Evolutionary conservation across 805 yeast genomes (phyloP), one percentile per base, ranked within the genome.

Genomic region (Yamadazyma nakazawae): DNA sequence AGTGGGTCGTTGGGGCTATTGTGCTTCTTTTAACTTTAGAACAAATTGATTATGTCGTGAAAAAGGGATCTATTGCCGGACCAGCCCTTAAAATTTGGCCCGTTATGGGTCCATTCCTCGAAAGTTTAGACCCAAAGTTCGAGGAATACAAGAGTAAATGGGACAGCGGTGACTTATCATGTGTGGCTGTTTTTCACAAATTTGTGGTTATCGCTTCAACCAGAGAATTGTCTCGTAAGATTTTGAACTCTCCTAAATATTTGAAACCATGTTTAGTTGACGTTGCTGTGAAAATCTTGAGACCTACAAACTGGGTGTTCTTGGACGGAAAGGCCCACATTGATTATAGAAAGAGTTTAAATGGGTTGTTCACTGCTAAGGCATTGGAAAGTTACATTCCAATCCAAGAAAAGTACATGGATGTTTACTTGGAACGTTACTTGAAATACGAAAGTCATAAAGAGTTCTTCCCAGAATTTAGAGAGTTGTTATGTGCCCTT

Each of bases 191-290:
- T 51, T 94, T 94, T 78, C 99, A 94, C 75, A 94, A 94, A 72
- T 92, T 92, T 61, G 99, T 94, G 36, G 95, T 94, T 42, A 88
- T 92, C 66, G 97, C 96, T 7, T 83, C 94, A 11, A 76, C 84
- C 24, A 82, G 96, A 62, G 97, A 90, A 57, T 74, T 91, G 51
- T 86, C 96, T 26, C 81, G 97, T 64, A 91, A 91, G 60, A 81
- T 90, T 50, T 76, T 92, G 58, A 84, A 81, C 61, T 82, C 96
- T 16, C 96, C 97, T 34, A 77, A 81, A 40, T 94, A 78, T 61
- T 97, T 90, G 51, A 90, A 90, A 67, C 99, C 99, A 5, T 94
- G 99, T 72, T 96, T 94, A 50, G 99, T 94, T 54, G 99, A 94
- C 64, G 98, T 90, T 45, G 99, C 99, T 17, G 77, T 84, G 53